Evolutionary conservation across 2,329 filamentous ascomycete genomes (phyloP), one percentile per base, ranked within the genome.

Genomic region (Colletotrichum spaethianum): DNA sequence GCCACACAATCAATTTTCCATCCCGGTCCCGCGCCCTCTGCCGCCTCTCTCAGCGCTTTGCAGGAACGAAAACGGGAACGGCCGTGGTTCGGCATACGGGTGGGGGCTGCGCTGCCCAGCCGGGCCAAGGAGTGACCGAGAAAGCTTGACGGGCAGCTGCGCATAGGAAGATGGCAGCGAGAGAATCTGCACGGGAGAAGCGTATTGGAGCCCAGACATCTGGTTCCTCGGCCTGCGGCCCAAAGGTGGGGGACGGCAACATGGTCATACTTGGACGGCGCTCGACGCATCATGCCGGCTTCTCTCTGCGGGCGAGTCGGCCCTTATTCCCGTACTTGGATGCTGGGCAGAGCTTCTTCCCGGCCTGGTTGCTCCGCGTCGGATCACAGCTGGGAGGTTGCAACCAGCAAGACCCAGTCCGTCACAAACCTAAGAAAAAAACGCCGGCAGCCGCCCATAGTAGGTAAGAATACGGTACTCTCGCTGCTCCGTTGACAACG

Each of bases 81-180:
- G 31, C 20, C 33, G n/a, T 18, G 9, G n/a, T 56, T 1, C n/a
- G n/a, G 20, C 18, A 36, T 20, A 36, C 14, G 31, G 23, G 26
- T 26, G 7, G 8, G 9, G 5, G 31, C 7, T 56, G 53, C 31
- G 52, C 23, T 31, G 68, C 68, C 68, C 56, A 63, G 63, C 48
- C 56, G 57, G 50, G 63, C 42, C 68, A 67, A 67, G 63, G 40
- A 28, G 48, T 14, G 56, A 26, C 68, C 50, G 57, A 70, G 46
- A 55, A 70, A 70, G 46, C 40, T 67, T 67, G 63, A 46, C 26
- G 18, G 23, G 40, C 63, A 42, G 63, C 55, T 38, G 33, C n/a
- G n/a, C 40, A n/a, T 28, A 26, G 12, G 12, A 33, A 46, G 20
- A 42, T 11, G 62, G 14, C 18, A 56, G 23, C 26, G 38, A 44